phyloP scores from a whole-genome alignment of 768 basidiomycete genomes.

The Hypholoma sublateritium region DNA sequence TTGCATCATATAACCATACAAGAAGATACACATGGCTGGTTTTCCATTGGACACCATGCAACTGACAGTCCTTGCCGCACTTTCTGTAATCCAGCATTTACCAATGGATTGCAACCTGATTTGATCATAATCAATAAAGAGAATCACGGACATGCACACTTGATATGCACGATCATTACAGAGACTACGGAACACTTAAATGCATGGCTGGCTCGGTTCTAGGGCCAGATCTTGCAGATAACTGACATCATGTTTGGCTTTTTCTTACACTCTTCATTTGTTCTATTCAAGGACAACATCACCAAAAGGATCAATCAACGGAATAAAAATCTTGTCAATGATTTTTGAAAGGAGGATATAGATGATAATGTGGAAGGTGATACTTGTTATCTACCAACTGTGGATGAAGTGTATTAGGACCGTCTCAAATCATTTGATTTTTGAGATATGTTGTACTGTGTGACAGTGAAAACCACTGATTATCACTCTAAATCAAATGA shows the following conservation, averaged over 20 bases:
- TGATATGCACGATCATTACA: constrained; percentile 24
- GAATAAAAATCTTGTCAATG: neutral
- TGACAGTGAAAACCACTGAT: too few relatives aligned
- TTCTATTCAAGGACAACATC: neutral
- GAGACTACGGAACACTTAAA: constrained; percentile 25
- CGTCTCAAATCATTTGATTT: too few relatives aligned
- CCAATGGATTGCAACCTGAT: constrained; percentile 21
- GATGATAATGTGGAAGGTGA: neutral
- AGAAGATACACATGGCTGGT: constrained; percentile 12
- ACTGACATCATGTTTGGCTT: neutral
- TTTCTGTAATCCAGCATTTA: constrained; percentile 22
- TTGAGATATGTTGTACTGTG: too few relatives aligned
- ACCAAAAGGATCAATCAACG: neutral
- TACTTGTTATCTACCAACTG: neutral
- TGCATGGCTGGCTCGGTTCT: neutral
- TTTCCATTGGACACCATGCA: constrained; percentile 19
- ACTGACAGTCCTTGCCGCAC: constrained; percentile 16
- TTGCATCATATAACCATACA: constrained; percentile 23
- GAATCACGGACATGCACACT: constrained; percentile 12
- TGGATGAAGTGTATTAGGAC: neutral
- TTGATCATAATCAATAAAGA: constrained; percentile 12
- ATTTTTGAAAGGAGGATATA: neutral
- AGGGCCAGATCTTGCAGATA: neutral
- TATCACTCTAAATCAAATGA: too few relatives aligned
- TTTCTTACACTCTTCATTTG: neutral